phyloP scores from a whole-genome alignment of 2,329 filamentous ascomycete genomes.

The Diaporthe australafricana region DNA sequence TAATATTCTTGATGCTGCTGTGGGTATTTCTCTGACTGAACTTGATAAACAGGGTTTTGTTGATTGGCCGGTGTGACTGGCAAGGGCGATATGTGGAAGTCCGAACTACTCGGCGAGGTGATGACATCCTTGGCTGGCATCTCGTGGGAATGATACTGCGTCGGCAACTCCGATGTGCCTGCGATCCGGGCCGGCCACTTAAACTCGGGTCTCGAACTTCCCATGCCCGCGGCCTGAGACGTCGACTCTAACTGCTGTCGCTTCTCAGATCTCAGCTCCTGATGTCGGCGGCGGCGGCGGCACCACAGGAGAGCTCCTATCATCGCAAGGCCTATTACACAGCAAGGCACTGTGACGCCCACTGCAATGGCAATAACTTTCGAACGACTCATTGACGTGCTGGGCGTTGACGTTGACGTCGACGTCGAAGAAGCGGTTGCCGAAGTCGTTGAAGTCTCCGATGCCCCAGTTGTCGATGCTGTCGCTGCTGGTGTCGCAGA shows the following conservation, averaged over 20 bases:
- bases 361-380: background rate
- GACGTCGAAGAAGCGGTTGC: background rate
- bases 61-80: background rate
- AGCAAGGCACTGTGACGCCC: conserved; percentile 2
- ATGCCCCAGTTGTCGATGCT: conserved; percentile 18
- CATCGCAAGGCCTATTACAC: background rate
- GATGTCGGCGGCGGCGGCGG: conserved; percentile 8
- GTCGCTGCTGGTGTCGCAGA: conserved; percentile 7
- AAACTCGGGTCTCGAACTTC: conserved; percentile 30
- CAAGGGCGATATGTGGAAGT: conserved; percentile 15
- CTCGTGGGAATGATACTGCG: conserved; percentile 18
- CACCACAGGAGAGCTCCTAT: conserved; percentile 27
- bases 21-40: background rate
- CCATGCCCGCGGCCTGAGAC: conserved; percentile 13
- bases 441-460: conserved; percentile 9
- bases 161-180: conserved; percentile 12
- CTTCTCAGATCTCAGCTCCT: conserved; percentile 20
- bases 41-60: background rate
- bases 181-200: conserved; percentile 32
- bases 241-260: conserved; percentile 18
- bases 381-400: background rate
- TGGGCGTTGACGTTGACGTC: background rate
- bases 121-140: conserved; percentile 21
- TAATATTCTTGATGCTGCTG: conserved; percentile 19
- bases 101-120: conserved; percentile 28